A percentile compares a stretch with the other conserved stretches of the same genome.
These are phyloP conservation scores for Hirschfeldia incana DNA, from an alignment of 345 rosid species.

Conservation along the genomic window DNA sequence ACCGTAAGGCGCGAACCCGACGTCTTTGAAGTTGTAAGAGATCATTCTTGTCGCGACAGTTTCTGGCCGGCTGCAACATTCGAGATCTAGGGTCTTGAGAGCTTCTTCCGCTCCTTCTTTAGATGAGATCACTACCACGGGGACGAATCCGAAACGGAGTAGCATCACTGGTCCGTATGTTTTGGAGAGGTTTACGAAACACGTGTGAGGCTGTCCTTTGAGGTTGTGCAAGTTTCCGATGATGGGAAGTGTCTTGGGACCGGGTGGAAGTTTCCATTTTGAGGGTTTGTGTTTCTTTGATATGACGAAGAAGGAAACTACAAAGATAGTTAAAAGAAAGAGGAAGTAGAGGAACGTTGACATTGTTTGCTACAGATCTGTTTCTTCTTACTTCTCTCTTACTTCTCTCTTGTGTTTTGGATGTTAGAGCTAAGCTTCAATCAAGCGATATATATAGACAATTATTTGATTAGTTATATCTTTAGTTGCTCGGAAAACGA, in stretches of 20 bases:
- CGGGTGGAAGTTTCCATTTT: slow-evolving; percentile 36
- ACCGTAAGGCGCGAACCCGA: slow-evolving; percentile 46
- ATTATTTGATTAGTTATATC: neutral
- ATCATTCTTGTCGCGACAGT: slow-evolving; percentile 28
- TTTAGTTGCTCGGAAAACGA: neutral
- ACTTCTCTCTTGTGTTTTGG: neutral
- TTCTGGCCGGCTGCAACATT: slow-evolving; percentile 45
- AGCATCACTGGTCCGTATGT: slow-evolving; percentile 52
- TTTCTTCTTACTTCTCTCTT: neutral
- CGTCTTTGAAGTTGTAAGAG: slow-evolving; percentile 40
- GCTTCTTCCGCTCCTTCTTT: slow-evolving; percentile 45
- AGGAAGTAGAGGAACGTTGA: slow-evolving; percentile 24
- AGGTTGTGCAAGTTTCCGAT: slow-evolving; percentile 51
- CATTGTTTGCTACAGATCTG: slow-evolving; percentile 17
- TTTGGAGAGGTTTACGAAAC: slow-evolving; percentile 39
- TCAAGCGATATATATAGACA: neutral
- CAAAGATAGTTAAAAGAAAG: neutral
- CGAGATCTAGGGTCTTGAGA: slow-evolving; percentile 40
- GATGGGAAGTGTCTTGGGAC: slow-evolving; percentile 47
- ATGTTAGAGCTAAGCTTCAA: neutral
- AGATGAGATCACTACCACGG: slow-evolving; percentile 47
- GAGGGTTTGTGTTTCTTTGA: slow-evolving; percentile 3
- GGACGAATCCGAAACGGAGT: slow-evolving; percentile 45
- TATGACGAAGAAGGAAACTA: slow-evolving; percentile 1
- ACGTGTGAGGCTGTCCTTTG: slow-evolving; percentile 38